Base-by-base conservation (phyloP, 1,284 basidiomycete species). In the Cryptococcus maquisensis region DNA sequence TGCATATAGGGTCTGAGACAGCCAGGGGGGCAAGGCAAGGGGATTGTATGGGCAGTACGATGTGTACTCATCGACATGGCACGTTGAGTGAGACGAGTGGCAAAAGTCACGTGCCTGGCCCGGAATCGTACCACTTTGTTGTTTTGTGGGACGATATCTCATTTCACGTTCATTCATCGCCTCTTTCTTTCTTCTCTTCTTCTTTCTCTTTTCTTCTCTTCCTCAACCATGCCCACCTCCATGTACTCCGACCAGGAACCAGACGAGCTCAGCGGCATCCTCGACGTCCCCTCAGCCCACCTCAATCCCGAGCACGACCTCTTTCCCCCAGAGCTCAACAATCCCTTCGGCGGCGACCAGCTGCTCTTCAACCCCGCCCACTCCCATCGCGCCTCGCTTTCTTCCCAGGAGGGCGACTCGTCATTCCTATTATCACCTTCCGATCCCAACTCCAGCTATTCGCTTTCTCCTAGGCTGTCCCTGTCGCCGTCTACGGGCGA, bases 291-390 rank as follows among this genome's bases (percentile, higher is more conserved):
- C 43, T 23, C 43, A 10, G 24, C 43, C 28, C 28, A 32, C 44
- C 47, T 3, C 43, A 65, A 20, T 63, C 65, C 1, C 61, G 65
- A 8, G 53, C 47, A 52, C 41, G 56, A 63, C 0, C 56, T 67
- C 42, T 71, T 69, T 48, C 60, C 65, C 12, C 61, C 64, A 3
- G 53, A 59, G 4, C 53, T 68, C 15, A 54, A 63, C 5, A 61
- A 59, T n/a, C 59, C 60, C 8, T 61, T 50, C 36, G 21, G 3
- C n/a, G 43, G 10, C 9, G 42, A 54, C 18, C 45, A 49, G 16
- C 51, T 53, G 2, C 39, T 52, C 26, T 49, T 59, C 18, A 35
- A 54, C 20, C 54, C 48, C 18, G 20, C 47, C 21, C 39, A 54
- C 23, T 44, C 44, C 4, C 51, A 47, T 16, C 50, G 36, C 20